Percentiles rank a stretch among this genome's conserved stretches.
These are phyloP conservation scores for Fusarium sp. DNA, from an alignment of 2,329 filamentous ascomycete species.

Conservation along the genomic window DNA sequence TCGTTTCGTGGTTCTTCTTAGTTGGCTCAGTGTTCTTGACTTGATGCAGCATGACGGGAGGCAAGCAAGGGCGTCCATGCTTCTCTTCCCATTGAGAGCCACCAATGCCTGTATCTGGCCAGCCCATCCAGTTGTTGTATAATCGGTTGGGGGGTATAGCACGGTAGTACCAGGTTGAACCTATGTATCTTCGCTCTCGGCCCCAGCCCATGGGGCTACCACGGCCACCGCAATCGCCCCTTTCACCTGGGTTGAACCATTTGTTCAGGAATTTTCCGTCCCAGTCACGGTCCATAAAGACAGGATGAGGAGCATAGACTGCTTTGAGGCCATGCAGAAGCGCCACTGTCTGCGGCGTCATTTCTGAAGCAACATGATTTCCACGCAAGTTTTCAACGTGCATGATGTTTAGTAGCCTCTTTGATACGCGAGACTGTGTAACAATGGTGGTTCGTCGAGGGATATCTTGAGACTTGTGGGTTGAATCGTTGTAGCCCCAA, in stretches of 20 bases:
- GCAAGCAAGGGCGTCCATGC: constrained; percentile 68
- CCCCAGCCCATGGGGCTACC: constrained; percentile 70
- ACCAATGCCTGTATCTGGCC: constrained; percentile 65
- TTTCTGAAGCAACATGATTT: constrained; percentile 82
- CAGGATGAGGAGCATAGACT: constrained; percentile 80
- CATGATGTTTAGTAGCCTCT: constrained; percentile 78
- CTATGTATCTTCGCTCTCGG: constrained; percentile 66
- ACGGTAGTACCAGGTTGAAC: constrained; percentile 71
- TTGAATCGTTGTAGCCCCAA: constrained; percentile 70
- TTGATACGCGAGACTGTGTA: constrained; percentile 79
- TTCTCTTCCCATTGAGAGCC: constrained; percentile 66
- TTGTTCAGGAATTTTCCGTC: constrained; percentile 62
- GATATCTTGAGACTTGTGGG: constrained; percentile 63
- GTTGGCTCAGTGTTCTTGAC: constrained; percentile 68
- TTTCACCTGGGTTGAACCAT: constrained; percentile 70
- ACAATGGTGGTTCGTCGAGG: constrained; percentile 82
- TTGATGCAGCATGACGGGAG: constrained; percentile 68
- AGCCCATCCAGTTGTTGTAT: constrained; percentile 73
- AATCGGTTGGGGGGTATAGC: constrained; percentile 67
- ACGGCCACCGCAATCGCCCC: constrained; percentile 64
- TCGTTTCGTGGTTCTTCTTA: constrained; percentile 54
- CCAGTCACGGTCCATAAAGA: constrained; percentile 84
- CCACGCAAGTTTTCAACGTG: constrained; percentile 79
- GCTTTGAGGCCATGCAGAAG: constrained; percentile 83
- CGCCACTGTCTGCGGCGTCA: constrained; percentile 79